Conservation (phyloP, 768 basidiomycete genomes). For the Phaeotremella skinneri region DNA sequence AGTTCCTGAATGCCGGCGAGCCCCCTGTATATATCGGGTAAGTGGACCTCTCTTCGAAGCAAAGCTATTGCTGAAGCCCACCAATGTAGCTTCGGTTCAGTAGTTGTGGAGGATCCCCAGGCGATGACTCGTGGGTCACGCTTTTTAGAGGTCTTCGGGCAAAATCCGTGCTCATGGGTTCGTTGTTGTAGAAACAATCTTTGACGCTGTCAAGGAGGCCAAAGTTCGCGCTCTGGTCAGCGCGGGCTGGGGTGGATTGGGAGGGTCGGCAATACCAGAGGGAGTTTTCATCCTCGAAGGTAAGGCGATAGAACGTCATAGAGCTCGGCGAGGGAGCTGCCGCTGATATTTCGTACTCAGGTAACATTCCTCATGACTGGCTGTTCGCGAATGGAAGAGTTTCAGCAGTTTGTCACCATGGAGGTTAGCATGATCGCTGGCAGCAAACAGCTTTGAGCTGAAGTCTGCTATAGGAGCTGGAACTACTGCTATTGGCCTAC, state of each 20-base stretch:
- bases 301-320: constrained; percentile 7
- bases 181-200: constrained; percentile 57
- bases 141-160: not conserved
- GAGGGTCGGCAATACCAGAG: constrained; percentile 57
- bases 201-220: constrained; percentile 60
- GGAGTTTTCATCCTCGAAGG: constrained; percentile 62
- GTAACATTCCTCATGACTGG: constrained; percentile 68
- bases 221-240: constrained; percentile 64
- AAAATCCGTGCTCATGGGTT: not conserved
- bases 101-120: constrained; percentile 61
- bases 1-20: constrained; percentile 58
- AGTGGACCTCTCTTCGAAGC: constrained; percentile 4
- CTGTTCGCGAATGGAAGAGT: constrained; percentile 61
- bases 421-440: constrained; percentile 50
- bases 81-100: constrained; percentile 58
- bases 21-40: constrained; percentile 65
- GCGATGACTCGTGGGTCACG: constrained; percentile 58
- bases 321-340: not conserved
- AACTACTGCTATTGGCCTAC: constrained; percentile 64
- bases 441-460: no score
- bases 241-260: constrained; percentile 66
- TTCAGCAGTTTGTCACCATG: constrained; percentile 63
- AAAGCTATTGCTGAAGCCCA: constrained; percentile 32
- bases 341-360: constrained; percentile 25
- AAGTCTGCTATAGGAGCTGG: constrained; percentile 56